Evolutionary conservation across 257 asterid genomes (phyloP), one percentile per base, ranked within the genome.

Genomic region (Przewalskia tangutica): DNA sequence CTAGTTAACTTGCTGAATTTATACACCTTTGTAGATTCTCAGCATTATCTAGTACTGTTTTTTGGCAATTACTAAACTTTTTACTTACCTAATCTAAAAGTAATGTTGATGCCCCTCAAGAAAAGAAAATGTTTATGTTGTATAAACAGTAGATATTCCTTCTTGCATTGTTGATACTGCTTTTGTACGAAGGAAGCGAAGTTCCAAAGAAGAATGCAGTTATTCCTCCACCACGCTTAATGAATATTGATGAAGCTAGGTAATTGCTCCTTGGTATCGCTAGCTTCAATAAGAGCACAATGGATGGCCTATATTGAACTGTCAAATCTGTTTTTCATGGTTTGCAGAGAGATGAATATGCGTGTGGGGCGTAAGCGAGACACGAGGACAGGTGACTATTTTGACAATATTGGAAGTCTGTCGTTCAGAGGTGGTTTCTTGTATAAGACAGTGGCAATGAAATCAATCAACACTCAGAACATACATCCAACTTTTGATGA

Each of bases 161-260:
- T 51, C 6, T 12, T 55, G 18, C 60, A 14, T 55, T 55, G 60
- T 55, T 55, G 60, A 55, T 55, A 55, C 60, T 55, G 23, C 60
- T 80, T 80, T 80, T 89, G 46, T 89, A 93, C 98, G 98, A 95
- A 86, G 98, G 97, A 65, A 92, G 95, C 82, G 98, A 95, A 84
- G 92, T 89, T 75, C 94, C 91, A 62, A 90, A 91, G 91, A 92
- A 88, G 54, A 95, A 92, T 81, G 89, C 97, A 23, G 90, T 93
- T 80, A 90, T 89, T 7, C 93, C 98, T 5, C 97, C 98, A 46
- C 94, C 97, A 46, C 92, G 95, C 48, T 88, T 91, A 82, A 84
- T 95, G 97, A 90, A 92, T 87, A 88, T 92, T 64, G 97, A 92
- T 81, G 97, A 93, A 87, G 97, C 97, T 70, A 89, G 98, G 98